phyloP scores from a whole-genome alignment of 164 flowering plant species.

The Platanus orientalis region DNA sequence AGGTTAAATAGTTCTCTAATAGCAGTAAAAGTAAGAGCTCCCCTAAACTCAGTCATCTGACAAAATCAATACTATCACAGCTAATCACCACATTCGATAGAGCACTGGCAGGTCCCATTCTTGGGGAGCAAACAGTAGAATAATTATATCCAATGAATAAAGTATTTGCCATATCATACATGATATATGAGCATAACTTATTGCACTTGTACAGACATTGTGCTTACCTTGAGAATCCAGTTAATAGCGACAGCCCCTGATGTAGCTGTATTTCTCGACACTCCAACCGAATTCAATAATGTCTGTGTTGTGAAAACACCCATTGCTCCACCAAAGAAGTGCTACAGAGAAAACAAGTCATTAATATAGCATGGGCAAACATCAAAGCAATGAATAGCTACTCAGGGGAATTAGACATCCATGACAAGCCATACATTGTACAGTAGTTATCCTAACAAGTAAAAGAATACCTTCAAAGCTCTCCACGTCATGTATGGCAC shows the following conservation, averaged over 20 bases:
- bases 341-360: conserved; percentile 36
- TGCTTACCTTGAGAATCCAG: conserved; percentile 94
- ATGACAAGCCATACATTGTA: neutral
- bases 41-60: no score
- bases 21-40: no score
- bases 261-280: conserved; percentile 52
- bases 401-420: neutral
- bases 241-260: conserved; percentile 96
- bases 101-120: no score
- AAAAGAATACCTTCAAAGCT: conserved; percentile 75
- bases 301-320: conserved; percentile 96
- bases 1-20: no score
- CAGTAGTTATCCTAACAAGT: neutral
- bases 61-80: no score
- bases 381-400: conserved; percentile 1
- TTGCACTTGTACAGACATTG: neutral
- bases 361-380: conserved; percentile 1
- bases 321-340: conserved; percentile 99
- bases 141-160: neutral
- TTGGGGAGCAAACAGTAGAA: no score
- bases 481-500: conserved; percentile 98
- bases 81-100: no score
- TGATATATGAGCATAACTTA: neutral
- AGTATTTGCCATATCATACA: neutral
- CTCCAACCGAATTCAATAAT: conserved; percentile 81